Percentiles rank a stretch among this genome's conserved stretches.
phyloP scores from a whole-genome alignment of 306 rosid species.

The Vicia faba region DNA sequence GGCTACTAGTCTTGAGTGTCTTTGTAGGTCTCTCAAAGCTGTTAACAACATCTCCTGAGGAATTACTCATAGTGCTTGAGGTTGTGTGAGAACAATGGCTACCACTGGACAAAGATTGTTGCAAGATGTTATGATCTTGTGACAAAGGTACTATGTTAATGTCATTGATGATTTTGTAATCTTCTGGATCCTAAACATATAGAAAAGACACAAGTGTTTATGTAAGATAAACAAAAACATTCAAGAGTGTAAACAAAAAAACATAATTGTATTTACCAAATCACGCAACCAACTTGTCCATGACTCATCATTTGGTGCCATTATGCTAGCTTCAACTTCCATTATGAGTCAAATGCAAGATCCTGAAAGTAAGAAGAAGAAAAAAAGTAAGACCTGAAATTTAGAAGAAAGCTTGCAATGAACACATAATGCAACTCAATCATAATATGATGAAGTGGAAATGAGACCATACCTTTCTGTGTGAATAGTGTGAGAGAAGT shows the following conservation, averaged over 20 bases:
- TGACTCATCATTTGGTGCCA: slow-evolving; percentile 48
- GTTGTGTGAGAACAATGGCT: slow-evolving; percentile 43
- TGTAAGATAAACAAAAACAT: background rate
- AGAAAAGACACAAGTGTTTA: background rate
- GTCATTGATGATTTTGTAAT: slow-evolving; percentile 38
- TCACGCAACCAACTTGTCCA: slow-evolving; percentile 61
- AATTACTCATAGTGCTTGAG: slow-evolving; percentile 44
- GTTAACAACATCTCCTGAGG: slow-evolving; percentile 39
- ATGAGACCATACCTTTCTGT: background rate
- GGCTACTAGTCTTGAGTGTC: slow-evolving; percentile 18
- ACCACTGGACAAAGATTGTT: slow-evolving; percentile 38
- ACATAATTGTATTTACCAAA: slow-evolving; percentile 48
- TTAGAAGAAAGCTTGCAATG: background rate
- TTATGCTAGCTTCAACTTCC: slow-evolving; percentile 11
- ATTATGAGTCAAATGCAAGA: slow-evolving; percentile 5
- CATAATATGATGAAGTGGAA: background rate
- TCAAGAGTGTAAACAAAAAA: background rate
- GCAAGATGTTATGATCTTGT: slow-evolving; percentile 27
- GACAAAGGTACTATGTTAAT: slow-evolving; percentile 2
- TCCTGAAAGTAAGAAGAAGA: background rate
- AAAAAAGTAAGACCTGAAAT: background rate
- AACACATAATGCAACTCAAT: background rate
- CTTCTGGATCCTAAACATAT: slow-evolving; percentile 46
- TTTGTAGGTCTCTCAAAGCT: slow-evolving; percentile 46
- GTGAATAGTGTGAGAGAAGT: background rate